Evolutionary conservation across 2,329 filamentous ascomycete genomes (phyloP).

Genomic region (Verticillium klebahnii): DNA sequence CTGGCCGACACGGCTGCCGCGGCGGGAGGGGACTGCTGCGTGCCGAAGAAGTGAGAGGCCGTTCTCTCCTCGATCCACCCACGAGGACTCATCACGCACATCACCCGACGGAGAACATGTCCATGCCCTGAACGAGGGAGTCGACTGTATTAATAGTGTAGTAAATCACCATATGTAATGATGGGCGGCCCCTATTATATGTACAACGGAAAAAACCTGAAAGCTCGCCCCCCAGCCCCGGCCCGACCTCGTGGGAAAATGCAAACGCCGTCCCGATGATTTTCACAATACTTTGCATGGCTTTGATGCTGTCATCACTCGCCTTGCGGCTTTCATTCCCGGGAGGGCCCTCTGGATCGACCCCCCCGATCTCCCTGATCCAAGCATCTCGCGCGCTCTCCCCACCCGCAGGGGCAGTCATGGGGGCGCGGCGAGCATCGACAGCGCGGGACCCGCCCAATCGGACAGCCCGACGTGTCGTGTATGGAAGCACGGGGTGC

Average conservation of each 20-base stretch:
- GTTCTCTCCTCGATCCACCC: not conserved
- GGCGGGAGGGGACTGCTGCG: conserved; percentile 50
- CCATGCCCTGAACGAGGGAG: not conserved
- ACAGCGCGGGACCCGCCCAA: not conserved
- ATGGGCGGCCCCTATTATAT: conserved; percentile 8
- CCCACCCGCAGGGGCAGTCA: too few species aligned
- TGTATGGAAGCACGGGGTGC: not conserved
- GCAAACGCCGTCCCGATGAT: conserved; percentile 13
- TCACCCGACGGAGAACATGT: not conserved
- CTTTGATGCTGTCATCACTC: not conserved
- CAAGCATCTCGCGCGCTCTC: not conserved
- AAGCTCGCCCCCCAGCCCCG: conserved; percentile 4
- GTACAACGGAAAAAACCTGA: conserved; percentile 5
- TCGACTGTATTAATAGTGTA: conserved; percentile 7
- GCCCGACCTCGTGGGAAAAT: conserved; percentile 1
- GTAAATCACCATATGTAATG: conserved; percentile 4
- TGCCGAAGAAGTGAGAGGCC: conserved; percentile 32
- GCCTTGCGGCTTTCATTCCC: conserved; percentile 4
- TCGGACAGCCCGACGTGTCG: not conserved
- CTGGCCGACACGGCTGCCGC: conserved; percentile 41
- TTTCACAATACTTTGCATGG: conserved; percentile 5
- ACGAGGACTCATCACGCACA: not conserved
- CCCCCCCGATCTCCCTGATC: not conserved
- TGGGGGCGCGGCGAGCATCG: too few species aligned
- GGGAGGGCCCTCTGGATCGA: not conserved